A percentile compares a stretch with the other conserved stretches of the same genome.
phyloP scores from a whole-genome alignment of 345 rosid species.

The Bruguiera parviflora region DNA sequence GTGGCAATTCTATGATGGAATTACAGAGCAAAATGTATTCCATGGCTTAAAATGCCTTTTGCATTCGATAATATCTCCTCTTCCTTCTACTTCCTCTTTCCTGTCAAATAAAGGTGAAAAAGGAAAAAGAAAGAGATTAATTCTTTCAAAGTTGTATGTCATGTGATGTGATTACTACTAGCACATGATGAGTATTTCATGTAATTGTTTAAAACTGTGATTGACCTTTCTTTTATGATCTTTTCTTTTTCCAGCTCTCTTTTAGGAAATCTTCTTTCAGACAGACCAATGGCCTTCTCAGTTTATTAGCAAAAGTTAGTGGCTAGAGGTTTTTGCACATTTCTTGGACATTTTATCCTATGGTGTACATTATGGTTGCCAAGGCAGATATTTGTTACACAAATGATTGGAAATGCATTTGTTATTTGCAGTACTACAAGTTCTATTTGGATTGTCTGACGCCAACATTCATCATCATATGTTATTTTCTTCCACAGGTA shows the following conservation, averaged over 20 bases:
- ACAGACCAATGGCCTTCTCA: constrained; percentile 33
- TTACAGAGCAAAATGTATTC: no score
- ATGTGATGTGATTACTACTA: no score
- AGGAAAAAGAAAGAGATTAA: no score
- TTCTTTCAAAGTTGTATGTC: no score
- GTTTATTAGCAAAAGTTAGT: constrained; percentile 56
- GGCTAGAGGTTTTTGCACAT: constrained; percentile 1
- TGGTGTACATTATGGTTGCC: not conserved
- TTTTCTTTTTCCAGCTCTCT: constrained; percentile 40
- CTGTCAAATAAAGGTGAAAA: no score
- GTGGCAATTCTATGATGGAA: no score
- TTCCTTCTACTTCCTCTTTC: no score
- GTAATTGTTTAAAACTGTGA: not conserved
- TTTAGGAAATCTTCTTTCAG: constrained; percentile 42
- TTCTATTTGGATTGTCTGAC: constrained; percentile 50
- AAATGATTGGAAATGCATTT: no score
- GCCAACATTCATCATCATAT: constrained; percentile 36
- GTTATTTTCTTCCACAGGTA: constrained; percentile 75
- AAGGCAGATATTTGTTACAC: constrained; percentile 19
- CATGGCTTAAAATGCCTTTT: no score
- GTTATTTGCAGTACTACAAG: constrained; percentile 54
- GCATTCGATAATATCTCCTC: no score
- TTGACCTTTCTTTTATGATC: not conserved
- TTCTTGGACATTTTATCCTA: not conserved
- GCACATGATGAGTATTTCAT: not conserved